Evolutionary conservation across 2,329 filamentous ascomycete genomes (phyloP).

Genomic region (Colletotrichum sp.): DNA sequence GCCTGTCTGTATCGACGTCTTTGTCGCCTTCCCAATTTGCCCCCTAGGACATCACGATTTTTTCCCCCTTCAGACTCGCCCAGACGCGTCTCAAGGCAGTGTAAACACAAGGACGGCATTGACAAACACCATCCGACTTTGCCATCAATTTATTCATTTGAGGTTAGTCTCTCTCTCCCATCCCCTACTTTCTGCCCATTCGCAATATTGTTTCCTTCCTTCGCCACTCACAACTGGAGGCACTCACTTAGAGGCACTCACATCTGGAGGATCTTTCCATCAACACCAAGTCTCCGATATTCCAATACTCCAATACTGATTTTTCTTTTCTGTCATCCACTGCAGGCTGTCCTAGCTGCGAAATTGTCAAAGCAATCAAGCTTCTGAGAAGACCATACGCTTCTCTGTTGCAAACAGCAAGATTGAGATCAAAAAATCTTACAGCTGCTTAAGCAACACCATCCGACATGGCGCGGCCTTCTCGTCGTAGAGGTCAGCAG

Average conservation of each 20-base stretch:
- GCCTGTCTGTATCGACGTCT: neutral
- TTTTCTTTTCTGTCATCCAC: neutral
- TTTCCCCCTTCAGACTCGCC: neutral
- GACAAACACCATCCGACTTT: neutral
- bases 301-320: neutral
- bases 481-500: neutral
- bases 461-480: neutral
- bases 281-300: neutral
- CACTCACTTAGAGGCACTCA: neutral
- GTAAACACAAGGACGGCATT: neutral
- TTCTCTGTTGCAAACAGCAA: neutral
- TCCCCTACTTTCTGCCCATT: neutral
- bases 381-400: neutral
- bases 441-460: neutral
- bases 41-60: neutral
- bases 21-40: neutral
- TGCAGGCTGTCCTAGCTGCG: neutral
- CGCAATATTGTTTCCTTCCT: neutral
- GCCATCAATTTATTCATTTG: neutral
- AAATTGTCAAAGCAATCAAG: neutral
- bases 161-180: neutral
- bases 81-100: neutral
- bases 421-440: neutral
- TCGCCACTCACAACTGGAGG: neutral
- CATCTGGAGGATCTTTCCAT: neutral